Base-by-base conservation (phyloP, 257 asterid species). In the Plectranthus barbatus region DNA sequence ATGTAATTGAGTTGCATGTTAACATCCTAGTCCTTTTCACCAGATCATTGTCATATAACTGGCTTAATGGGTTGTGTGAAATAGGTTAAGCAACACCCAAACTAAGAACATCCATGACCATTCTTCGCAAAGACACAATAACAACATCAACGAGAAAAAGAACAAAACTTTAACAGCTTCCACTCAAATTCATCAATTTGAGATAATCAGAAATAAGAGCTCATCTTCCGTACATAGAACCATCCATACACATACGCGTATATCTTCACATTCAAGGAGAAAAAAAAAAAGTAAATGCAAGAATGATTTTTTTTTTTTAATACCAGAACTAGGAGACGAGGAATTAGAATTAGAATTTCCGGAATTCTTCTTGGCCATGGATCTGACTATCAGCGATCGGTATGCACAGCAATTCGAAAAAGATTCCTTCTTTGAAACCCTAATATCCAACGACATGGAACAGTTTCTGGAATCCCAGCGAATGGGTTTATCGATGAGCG, bases 291-390 rank as follows among this genome's bases (percentile, higher is more conserved):
- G n/a, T n/a, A n/a, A n/a, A n/a, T n/a, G n/a, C n/a, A n/a, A n/a
- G n/a, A n/a, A n/a, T n/a, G n/a, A n/a, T n/a, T n/a, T n/a, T n/a
- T n/a, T 46, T 1, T 1, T 13, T 4, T 9, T 7, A 34, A 60
- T 70, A 79, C 88, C 94, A 57, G 84, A 73, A 59, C 59, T 62
- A 31, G 81, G 70, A 56, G 84, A 76, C 10, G 86, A 77, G 19
- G 88, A 76, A 66, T 79, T 72, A 5, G 88, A 83, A 74, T 79
- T 76, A 17, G 80, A 71, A 64, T 76, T 77, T 29, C 85, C 87
- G 6, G 80, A 55, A 58, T 82, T 83, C 36, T 88, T 88, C 65
- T 84, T 84, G 71, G 67, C 95, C 77, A 52, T 68, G 61, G 98
- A 91, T 72, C 61, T 75, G 53, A 91, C 81, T 13, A 70, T 67